Evolutionary conservation across 192 early-diverging fungal genomes (phyloP).

Genomic region (Geranomyces variabilis): DNA sequence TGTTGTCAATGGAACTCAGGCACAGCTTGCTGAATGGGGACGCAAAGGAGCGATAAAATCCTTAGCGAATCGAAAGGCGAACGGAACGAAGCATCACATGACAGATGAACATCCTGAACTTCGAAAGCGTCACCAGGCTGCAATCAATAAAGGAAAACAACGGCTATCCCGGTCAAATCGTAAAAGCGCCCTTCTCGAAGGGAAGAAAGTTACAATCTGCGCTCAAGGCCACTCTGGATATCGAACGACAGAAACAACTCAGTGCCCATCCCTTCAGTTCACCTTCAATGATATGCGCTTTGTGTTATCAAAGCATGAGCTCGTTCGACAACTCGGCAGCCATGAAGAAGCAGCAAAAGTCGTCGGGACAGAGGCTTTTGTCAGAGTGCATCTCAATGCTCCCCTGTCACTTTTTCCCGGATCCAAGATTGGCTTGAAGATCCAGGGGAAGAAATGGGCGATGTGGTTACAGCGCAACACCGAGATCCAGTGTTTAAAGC

Average conservation of each 20-base stretch:
- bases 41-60: neutral
- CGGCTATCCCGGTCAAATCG: neutral
- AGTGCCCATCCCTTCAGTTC: constrained; percentile 11
- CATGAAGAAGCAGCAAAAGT: neutral
- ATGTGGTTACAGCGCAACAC: too few relatives aligned
- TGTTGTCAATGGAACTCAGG: neutral
- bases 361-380: neutral
- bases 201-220: neutral
- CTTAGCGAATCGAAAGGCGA: neutral
- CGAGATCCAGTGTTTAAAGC: too few relatives aligned
- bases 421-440: too few relatives aligned
- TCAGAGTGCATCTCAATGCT: neutral
- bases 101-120: neutral
- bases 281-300: neutral
- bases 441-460: too few relatives aligned
- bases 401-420: too few relatives aligned
- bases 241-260: constrained; percentile 2
- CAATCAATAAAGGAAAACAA: neutral
- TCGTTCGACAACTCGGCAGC: neutral
- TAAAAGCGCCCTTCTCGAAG: neutral
- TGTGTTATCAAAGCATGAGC: constrained; percentile 2
- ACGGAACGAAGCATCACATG: neutral
- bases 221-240: constrained; percentile 9
- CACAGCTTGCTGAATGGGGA: neutral
- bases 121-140: neutral